Evolutionary conservation across 1,139 yeast genomes (phyloP), one percentile per base, ranked within the genome.

Genomic region (Yamadazyma atlantica): DNA sequence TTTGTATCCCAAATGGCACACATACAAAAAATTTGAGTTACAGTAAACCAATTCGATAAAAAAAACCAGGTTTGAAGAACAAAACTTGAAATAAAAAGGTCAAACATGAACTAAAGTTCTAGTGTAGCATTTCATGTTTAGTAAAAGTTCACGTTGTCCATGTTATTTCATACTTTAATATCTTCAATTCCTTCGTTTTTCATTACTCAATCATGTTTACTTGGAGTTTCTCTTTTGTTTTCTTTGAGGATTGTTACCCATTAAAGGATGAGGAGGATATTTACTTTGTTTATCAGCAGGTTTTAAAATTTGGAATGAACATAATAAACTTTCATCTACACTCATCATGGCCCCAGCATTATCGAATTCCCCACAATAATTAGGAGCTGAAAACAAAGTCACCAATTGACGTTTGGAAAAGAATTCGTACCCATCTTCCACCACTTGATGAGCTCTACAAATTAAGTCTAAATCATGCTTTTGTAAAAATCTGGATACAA

Each of bases 271-370:
- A 49, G 80, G 82, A 35, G 74, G 73, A 54, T 65, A 71, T 65
- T 85, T 83, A 50, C 85, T 85, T 49, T 62, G 64, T 77, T 92
- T 92, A 63, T 92, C 97, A 34, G 97, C 97, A 26, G 97, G 98
- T 66, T 92, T 92, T 62, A 92, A 79, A 56, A 92, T 90, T 68
- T 92, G 97, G 85, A 92, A 92, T 13, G 97, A 89, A 72, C 98
- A 92, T 55, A 92, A 76, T 57, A 92, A 78, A 60, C 92, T 83
- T 64, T 90, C 97, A 63, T 92, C 97, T 39, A 92, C 97, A 55
- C 95, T 83, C 98, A 92, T 92, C 96, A 92, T 90, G 27, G 97
- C 97, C 54, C 97, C 98, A 8, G 97, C 97, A 62, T 92, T 92
- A 64, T 92, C 97, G 61, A 92, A 92, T 66, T 92, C 97, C 50